Conservation (phyloP, 1,139 yeast species). For the Candida dubliniensis region DNA sequence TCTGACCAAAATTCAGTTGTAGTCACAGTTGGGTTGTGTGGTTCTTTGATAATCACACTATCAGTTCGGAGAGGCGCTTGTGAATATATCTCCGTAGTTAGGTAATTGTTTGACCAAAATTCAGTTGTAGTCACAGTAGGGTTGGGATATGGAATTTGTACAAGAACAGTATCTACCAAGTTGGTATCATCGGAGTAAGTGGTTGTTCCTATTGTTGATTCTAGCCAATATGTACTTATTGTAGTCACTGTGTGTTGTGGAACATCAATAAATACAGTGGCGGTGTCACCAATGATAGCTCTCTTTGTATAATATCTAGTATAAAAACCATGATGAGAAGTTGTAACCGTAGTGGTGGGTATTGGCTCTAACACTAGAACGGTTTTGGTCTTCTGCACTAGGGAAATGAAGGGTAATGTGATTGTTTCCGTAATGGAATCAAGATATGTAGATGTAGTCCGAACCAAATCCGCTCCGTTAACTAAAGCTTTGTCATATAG, state of each 20-base stretch:
- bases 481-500: too few relatives aligned
- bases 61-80: slow-evolving; percentile 14
- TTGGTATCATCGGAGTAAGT: slow-evolving; percentile 14
- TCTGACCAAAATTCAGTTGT: too few relatives aligned
- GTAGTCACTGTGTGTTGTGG: slow-evolving; percentile 16
- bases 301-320: slow-evolving; percentile 10
- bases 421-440: slow-evolving; percentile 17
- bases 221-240: slow-evolving; percentile 13
- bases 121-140: slow-evolving; percentile 6
- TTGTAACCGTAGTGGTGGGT: slow-evolving; percentile 16
- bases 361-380: slow-evolving; percentile 19
- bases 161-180: slow-evolving; percentile 20
- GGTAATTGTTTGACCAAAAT: not conserved
- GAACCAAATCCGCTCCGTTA: not conserved
- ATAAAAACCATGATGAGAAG: slow-evolving; percentile 7
- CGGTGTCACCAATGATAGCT: slow-evolving; percentile 17
- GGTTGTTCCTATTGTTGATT: slow-evolving; percentile 7
- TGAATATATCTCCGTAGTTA: slow-evolving; percentile 10
- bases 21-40: slow-evolving; percentile 14
- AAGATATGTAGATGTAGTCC: not conserved
- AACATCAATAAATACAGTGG: slow-evolving; percentile 18
- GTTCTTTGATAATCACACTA: slow-evolving; percentile 21
- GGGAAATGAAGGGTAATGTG: slow-evolving; percentile 17
- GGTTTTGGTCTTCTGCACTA: slow-evolving; percentile 18
- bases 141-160: slow-evolving; percentile 16